phyloP scores from a whole-genome alignment of 495 filamentous ascomycete species.

The Umbilicaria muhlenbergii region DNA sequence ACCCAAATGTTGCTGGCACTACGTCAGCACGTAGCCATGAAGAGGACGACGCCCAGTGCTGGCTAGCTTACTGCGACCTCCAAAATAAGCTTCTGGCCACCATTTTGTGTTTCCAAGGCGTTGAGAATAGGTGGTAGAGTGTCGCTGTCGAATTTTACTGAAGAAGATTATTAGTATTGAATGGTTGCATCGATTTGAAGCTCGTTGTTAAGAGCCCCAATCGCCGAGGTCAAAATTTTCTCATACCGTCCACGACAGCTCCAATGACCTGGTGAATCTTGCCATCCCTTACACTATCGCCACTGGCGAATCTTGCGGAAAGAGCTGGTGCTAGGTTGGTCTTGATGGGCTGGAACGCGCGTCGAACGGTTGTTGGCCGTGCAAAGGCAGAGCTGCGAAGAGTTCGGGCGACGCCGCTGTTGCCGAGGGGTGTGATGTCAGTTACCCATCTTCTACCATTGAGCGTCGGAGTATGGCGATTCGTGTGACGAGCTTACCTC shows the following conservation, averaged over 20 bases:
- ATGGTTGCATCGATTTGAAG: conserved; percentile 20
- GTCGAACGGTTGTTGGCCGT: conserved; percentile 52
- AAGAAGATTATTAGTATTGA: conserved; percentile 27
- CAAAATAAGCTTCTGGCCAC: conserved; percentile 85
- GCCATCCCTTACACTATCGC: conserved; percentile 46
- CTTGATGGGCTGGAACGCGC: conserved; percentile 50
- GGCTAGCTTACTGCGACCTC: conserved; percentile 78
- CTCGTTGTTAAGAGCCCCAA: conserved; percentile 2
- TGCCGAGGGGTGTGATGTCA: conserved; percentile 22
- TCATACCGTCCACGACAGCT: conserved; percentile 55
- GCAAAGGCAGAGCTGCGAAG: conserved; percentile 64
- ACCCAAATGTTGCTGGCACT: conserved; percentile 86
- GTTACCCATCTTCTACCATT: conserved; percentile 23
- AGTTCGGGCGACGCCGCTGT: conserved; percentile 65
- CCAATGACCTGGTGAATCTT: conserved; percentile 79
- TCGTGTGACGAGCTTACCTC: conserved; percentile 43
- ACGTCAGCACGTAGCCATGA: conserved; percentile 2
- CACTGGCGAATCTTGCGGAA: conserved; percentile 55
- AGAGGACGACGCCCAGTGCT: background rate
- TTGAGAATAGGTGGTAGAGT: conserved; percentile 96
- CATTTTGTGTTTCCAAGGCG: conserved; percentile 80
- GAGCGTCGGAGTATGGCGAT: conserved; percentile 9
- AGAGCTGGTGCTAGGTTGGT: conserved; percentile 42
- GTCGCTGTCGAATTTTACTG: conserved; percentile 89
- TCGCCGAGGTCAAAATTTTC: conserved; percentile 5